These are phyloP conservation scores for Stromatinia cepivora DNA, from an alignment of 2,329 filamentous ascomycete species.

Conservation along the genomic window DNA sequence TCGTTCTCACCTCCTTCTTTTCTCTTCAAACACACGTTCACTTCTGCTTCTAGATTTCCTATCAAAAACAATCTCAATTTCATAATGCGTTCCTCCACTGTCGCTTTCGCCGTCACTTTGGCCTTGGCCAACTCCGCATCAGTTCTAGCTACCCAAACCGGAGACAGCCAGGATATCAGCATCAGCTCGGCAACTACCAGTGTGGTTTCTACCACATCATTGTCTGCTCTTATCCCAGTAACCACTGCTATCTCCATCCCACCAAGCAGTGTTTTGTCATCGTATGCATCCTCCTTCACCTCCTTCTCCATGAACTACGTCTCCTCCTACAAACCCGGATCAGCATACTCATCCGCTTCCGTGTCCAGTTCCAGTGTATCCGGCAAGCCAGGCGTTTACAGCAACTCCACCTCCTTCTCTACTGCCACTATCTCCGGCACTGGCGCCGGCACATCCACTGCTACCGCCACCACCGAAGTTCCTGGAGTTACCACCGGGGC, in stretches of 20 bases:
- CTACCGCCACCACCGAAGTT: constrained; percentile 8
- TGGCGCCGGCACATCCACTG: constrained; percentile 8
- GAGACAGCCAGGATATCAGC: not conserved
- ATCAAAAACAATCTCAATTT: constrained; percentile 9
- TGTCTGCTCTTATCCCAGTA: not conserved
- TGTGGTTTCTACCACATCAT: not conserved
- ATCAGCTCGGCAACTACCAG: not conserved
- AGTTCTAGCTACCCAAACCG: constrained; percentile 16
- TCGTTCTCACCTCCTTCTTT: not conserved
- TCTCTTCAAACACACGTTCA: constrained; percentile 9
- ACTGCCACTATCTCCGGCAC: not conserved
- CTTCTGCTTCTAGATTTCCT: not conserved
- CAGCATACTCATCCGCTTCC: constrained; percentile 4
- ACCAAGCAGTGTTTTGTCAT: not conserved
- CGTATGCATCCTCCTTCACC: constrained; percentile 4
- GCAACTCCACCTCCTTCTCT: constrained; percentile 14
- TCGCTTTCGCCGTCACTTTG: constrained; percentile 20
- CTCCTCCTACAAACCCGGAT: not conserved
- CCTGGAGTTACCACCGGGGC: not conserved
- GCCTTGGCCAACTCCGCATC: constrained; percentile 14
- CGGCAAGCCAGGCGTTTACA: constrained; percentile 11
- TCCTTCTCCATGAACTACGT: not conserved
- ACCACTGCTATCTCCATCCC: not conserved
- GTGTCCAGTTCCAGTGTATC: constrained; percentile 2
- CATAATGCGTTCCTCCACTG: constrained; percentile 23